Percentiles rank a stretch among this genome's conserved stretches.
phyloP scores from a whole-genome alignment of 2,329 filamentous ascomycete species.

The Hypomyces perniciosus region DNA sequence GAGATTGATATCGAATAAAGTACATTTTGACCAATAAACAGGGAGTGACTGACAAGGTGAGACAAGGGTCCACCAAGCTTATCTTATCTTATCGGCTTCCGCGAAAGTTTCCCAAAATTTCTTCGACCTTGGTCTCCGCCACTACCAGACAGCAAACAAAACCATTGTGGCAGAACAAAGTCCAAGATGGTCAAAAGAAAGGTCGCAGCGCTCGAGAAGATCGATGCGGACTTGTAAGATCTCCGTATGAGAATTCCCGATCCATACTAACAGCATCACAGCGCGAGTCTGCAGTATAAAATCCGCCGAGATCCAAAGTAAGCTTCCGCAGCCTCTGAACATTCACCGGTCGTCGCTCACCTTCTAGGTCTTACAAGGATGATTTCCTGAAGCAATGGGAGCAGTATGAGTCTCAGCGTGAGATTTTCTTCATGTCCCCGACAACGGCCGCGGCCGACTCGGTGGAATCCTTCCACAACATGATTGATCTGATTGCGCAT shows the following conservation, averaged over 20 bases:
- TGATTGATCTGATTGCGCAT: slow-evolving; percentile 91
- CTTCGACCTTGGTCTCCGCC: not conserved
- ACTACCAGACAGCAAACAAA: not conserved
- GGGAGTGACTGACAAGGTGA: no score
- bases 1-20: no score
- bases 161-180: not conserved
- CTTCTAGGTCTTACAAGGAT: slow-evolving; percentile 70
- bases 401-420: slow-evolving; percentile 85
- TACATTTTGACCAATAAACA: no score
- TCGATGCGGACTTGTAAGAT: slow-evolving; percentile 76
- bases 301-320: slow-evolving; percentile 79
- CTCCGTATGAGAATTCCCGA: no score
- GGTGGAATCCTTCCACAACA: slow-evolving; percentile 77
- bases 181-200: slow-evolving; percentile 74
- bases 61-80: no score
- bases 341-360: not conserved
- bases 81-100: slow-evolving; percentile 3
- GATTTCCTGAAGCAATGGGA: slow-evolving; percentile 85
- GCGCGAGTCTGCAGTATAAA: slow-evolving; percentile 84
- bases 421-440: slow-evolving; percentile 85
- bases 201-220: slow-evolving; percentile 87
- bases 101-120: slow-evolving; percentile 1
- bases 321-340: slow-evolving; percentile 20
- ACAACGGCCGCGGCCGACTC: slow-evolving; percentile 70
- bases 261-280: slow-evolving; percentile 33